Percentiles rank a stretch among this genome's conserved stretches.
These are phyloP conservation scores for Aureobasidium leucospermi DNA, from an alignment of 2,329 filamentous ascomycete genomes.

Conservation along the genomic window DNA sequence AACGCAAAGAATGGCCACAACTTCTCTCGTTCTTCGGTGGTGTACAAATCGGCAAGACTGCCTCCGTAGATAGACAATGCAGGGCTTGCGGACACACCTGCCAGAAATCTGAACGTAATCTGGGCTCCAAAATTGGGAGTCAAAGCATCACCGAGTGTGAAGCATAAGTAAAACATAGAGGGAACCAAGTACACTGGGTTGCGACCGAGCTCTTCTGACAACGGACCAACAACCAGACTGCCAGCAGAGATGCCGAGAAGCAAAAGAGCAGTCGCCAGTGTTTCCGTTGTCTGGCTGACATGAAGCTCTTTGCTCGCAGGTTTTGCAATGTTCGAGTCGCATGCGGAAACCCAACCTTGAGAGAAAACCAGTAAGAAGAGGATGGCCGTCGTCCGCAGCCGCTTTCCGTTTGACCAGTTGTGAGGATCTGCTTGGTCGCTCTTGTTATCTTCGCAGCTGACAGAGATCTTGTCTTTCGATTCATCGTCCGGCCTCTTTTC, in stretches of 20 bases:
- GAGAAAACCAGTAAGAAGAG: neutral
- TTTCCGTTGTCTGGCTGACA: conserved; percentile 1
- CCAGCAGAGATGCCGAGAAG: neutral
- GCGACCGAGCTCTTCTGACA: conserved; percentile 8
- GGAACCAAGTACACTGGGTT: conserved; percentile 6
- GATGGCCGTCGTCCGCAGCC: neutral
- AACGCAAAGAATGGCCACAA: conserved; percentile 16
- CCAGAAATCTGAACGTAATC: conserved; percentile 16
- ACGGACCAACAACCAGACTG: neutral
- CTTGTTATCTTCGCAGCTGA: neutral
- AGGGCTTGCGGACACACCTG: conserved; percentile 13
- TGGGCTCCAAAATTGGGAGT: conserved; percentile 14
- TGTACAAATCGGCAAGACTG: conserved; percentile 17
- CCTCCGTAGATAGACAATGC: conserved; percentile 17
- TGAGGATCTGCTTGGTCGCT: neutral
- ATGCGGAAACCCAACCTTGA: neutral
- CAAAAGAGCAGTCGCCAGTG: conserved; percentile 2
- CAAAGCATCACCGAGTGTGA: conserved; percentile 12
- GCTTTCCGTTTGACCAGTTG: neutral
- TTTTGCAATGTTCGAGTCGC: neutral
- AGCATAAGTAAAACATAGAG: neutral
- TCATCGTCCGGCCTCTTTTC: too few species aligned
- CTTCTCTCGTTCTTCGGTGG: conserved; percentile 3
- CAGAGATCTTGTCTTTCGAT: neutral
- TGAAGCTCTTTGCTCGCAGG: neutral